phyloP scores from a whole-genome alignment of 768 basidiomycete genomes.

The Lactarius akahatsu region DNA sequence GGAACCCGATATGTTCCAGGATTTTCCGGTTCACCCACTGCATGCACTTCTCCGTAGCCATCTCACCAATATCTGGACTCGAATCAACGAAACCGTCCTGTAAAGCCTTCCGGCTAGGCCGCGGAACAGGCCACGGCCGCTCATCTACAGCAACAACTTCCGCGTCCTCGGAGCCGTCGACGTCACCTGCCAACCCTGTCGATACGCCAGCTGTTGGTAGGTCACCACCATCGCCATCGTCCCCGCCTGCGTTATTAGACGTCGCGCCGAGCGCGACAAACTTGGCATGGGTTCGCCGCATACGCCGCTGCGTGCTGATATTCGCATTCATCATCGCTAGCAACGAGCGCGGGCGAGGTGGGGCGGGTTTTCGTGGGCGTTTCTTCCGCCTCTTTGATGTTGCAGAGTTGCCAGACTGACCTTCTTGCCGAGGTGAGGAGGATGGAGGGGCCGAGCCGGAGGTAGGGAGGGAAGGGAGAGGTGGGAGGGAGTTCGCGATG shows the following conservation, averaged over 20 bases:
- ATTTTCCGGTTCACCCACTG: conserved; percentile 74
- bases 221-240: conserved; percentile 30
- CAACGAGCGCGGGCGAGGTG: conserved; percentile 41
- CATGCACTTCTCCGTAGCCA: conserved; percentile 61
- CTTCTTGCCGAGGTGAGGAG: conserved; percentile 26
- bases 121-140: conserved; percentile 53
- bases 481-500: conserved; percentile 28
- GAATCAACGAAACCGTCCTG: conserved; percentile 31
- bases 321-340: conserved; percentile 75
- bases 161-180: conserved; percentile 33
- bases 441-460: conserved; percentile 30
- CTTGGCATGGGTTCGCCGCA: conserved; percentile 70
- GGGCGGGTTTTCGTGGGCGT: conserved; percentile 35
- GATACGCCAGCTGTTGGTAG: conserved; percentile 1
- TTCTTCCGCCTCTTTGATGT: conserved; percentile 37
- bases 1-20: conserved; percentile 88
- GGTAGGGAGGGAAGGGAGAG: conserved; percentile 26
- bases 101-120: conserved; percentile 12
- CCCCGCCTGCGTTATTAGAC: conserved; percentile 35
- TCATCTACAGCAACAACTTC: conserved; percentile 59
- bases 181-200: conserved; percentile 11
- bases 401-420: conserved; percentile 31
- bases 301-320: conserved; percentile 68
- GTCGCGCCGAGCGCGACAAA: conserved; percentile 55
- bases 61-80: conserved; percentile 55